These are phyloP conservation scores for Urochloa ruziziensis DNA, from an alignment of 176 grass and related monocot species.

Conservation along the genomic window DNA sequence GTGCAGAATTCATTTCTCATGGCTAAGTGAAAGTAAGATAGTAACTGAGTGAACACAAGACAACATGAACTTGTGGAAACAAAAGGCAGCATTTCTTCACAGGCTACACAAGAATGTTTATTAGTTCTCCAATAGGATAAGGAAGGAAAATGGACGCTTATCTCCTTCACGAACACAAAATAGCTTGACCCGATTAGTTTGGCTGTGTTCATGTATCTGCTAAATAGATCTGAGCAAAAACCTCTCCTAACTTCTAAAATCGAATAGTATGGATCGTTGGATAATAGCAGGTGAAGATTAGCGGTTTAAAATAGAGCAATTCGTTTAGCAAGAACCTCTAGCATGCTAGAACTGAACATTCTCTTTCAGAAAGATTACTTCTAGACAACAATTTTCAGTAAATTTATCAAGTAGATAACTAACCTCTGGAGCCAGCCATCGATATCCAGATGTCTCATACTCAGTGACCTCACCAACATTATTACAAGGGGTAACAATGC, in stretches of 20 bases:
- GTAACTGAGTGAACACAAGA: background rate
- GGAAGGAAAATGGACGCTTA: background rate
- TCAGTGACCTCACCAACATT: conserved; percentile 92
- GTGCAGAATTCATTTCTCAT: background rate
- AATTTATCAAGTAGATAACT: conserved; percentile 27
- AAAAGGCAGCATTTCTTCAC: background rate
- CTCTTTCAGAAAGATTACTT: conserved; percentile 16
- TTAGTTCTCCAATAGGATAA: background rate
- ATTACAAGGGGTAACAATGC: conserved; percentile 82
- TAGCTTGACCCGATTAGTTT: background rate
- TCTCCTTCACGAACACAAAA: background rate
- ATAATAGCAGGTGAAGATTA: conserved; percentile 13
- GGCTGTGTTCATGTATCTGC: background rate
- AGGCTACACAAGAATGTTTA: background rate
- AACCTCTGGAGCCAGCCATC: conserved; percentile 99
- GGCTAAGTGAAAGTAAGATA: background rate
- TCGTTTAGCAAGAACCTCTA: background rate
- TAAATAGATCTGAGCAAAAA: background rate
- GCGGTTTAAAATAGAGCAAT: conserved; percentile 3
- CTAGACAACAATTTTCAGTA: background rate
- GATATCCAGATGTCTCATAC: conserved; percentile 92
- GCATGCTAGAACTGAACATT: conserved; percentile 3
- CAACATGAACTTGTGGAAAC: background rate
- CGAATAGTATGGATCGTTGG: background rate
- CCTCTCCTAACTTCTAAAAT: background rate